Evolutionary conservation across 208 protist species (phyloP), one percentile per base, ranked within the genome.

Genomic region (Leishmania mexicana): DNA sequence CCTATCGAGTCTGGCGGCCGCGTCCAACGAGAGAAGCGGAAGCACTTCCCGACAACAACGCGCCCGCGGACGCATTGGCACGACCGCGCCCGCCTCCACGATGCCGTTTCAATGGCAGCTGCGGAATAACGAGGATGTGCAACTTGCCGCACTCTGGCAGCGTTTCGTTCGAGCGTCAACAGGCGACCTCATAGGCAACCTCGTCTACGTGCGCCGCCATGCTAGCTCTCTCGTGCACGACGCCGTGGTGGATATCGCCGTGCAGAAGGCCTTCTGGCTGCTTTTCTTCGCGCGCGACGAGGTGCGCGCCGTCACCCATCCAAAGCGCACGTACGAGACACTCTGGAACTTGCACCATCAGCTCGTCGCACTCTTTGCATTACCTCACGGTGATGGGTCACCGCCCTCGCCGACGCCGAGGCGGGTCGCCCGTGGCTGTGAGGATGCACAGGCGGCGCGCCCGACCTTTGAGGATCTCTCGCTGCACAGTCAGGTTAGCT

Each of bases 251-350:
- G 95, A 97, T 79, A 3, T 95, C 47, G 70, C 88, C 3, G 70
- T 82, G 19, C 91, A 95, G 75, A 87, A 76, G 24, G 91, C 89
- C 15, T 89, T 97, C 51, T 82, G 92, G 78, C 68, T 97, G 76
- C 88, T 95, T 35, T 96, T 97, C 75, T 96, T 95, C 77, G 62
- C 90, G 2, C 87, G 90, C n/a, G 92, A 94, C 81, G 95, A 97
- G 62, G 92, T 97, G 60, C 83, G 92, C 15, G 91, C 92, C 31
- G 76, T 97, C 35, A 96, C 95, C 6, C 53, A 89, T 54, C 93
- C 93, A 24, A 71, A 49, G 54, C 74, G 90, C 71, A 96, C 93
- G 19, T 95, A 93, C 80, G 78, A 70, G 19, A 86, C 86, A 19
- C 78, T 96, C 54, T 92, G 88, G 79, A 19, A 24, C 17, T 78